phyloP scores from a whole-genome alignment of 106 monocot species.

The Allium cepa region DNA sequence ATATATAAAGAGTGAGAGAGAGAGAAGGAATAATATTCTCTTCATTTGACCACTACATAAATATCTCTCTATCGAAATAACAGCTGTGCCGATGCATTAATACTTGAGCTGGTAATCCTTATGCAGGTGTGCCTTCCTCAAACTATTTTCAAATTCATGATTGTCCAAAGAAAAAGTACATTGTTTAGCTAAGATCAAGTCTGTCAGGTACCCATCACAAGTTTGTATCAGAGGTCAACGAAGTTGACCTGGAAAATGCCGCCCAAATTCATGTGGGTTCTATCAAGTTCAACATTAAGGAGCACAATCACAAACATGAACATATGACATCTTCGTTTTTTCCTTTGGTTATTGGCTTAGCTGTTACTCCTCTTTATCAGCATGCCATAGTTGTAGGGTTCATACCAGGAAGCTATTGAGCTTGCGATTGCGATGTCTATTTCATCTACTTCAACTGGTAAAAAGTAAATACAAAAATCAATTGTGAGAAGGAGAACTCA shows the following conservation, averaged over 20 bases:
- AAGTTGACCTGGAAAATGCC: conserved; percentile 66
- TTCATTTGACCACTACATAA: conserved; percentile 44
- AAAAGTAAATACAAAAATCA: conserved; percentile 45
- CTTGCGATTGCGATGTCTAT: conserved; percentile 25
- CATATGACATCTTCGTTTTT: conserved; percentile 70
- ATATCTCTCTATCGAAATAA: conserved; percentile 79
- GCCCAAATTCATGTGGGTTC: conserved; percentile 79
- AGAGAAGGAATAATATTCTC: no score
- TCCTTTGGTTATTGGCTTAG: conserved; percentile 63
- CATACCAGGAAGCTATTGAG: conserved; percentile 35
- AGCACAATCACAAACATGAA: conserved; percentile 81
- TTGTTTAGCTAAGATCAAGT: conserved; percentile 63
- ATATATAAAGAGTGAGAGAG: no score
- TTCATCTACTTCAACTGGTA: conserved; percentile 20
- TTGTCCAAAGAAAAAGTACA: conserved; percentile 59
- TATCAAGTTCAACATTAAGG: conserved; percentile 50
- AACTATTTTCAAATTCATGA: conserved; percentile 68
- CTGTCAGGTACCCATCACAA: conserved; percentile 33
- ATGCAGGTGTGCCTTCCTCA: conserved; percentile 38
- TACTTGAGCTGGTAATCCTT: conserved; percentile 48
- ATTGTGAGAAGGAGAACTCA: conserved; percentile 46
- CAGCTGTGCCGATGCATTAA: conserved; percentile 51
- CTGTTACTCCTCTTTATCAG: conserved; percentile 72
- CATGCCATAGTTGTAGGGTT: conserved; percentile 82
- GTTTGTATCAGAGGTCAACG: conserved; percentile 69